Percentiles rank a stretch among this genome's conserved stretches.
These are phyloP conservation scores for Terfezia boudieri DNA, from an alignment of 495 filamentous ascomycete species.

Conservation along the genomic window DNA sequence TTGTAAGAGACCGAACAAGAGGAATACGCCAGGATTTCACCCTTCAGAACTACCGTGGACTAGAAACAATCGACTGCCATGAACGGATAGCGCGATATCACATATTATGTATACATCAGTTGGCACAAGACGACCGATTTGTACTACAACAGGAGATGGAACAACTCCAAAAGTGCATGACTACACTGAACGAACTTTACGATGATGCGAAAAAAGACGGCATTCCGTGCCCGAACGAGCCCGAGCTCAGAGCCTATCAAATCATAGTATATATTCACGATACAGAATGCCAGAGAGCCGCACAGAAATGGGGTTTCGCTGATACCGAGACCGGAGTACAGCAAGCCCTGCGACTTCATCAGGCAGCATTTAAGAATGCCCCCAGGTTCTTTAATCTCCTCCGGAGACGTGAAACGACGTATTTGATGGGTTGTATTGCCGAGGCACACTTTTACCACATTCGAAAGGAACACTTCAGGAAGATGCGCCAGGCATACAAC, in stretches of 20 bases:
- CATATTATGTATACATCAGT: slow-evolving; percentile 63
- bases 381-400: slow-evolving; percentile 40
- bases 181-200: slow-evolving; percentile 46
- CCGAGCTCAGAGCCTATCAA: slow-evolving; percentile 77
- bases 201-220: slow-evolving; percentile 30
- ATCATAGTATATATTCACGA: slow-evolving; percentile 65
- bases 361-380: neutral
- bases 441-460: slow-evolving; percentile 73
- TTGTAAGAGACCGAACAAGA: slow-evolving; percentile 83
- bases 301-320: slow-evolving; percentile 45
- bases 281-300: slow-evolving; percentile 49
- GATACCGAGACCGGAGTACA: slow-evolving; percentile 36
- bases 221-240: slow-evolving; percentile 38
- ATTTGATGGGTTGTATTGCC: slow-evolving; percentile 82
- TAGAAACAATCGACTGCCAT: slow-evolving; percentile 55
- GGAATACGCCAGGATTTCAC: slow-evolving; percentile 88
- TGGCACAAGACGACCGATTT: slow-evolving; percentile 55
- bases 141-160: slow-evolving; percentile 76
- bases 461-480: slow-evolving; percentile 51
- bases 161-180: slow-evolving; percentile 67
- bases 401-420: slow-evolving; percentile 35
- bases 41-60: slow-evolving; percentile 34
- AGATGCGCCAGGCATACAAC: slow-evolving; percentile 23
- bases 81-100: slow-evolving; percentile 85
- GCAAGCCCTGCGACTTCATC: slow-evolving; percentile 23